phyloP scores from a whole-genome alignment of 495 filamentous ascomycete species.

The Penicillium nucicola region DNA sequence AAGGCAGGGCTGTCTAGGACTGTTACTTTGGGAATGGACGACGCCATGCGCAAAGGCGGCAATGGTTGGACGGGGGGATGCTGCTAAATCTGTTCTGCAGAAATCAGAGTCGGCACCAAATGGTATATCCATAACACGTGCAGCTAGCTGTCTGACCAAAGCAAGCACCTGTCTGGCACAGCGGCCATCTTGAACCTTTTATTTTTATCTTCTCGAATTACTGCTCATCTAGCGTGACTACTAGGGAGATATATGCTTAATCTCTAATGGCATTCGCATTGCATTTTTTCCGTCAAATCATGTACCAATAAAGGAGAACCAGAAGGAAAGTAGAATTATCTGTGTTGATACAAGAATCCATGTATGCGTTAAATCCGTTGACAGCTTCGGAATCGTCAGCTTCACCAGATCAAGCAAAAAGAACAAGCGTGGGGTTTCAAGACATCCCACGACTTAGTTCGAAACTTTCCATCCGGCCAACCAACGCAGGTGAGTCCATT shows the following conservation, averaged over 20 bases:
- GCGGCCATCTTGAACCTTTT: too few relatives aligned
- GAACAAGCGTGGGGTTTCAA: not conserved
- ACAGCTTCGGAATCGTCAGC: not conserved
- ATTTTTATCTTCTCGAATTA: not conserved
- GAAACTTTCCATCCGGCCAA: slow-evolving; percentile 57
- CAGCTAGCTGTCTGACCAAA: too few relatives aligned
- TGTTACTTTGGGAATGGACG: slow-evolving; percentile 56
- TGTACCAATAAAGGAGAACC: not conserved
- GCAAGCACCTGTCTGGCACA: too few relatives aligned
- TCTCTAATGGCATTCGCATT: not conserved
- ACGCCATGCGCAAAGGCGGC: slow-evolving; percentile 46
- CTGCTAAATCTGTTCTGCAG: slow-evolving; percentile 31
- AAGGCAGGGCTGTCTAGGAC: slow-evolving; percentile 43
- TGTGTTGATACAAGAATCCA: slow-evolving; percentile 2
- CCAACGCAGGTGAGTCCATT: slow-evolving; percentile 95
- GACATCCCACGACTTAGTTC: slow-evolving; percentile 27
- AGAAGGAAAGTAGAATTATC: not conserved
- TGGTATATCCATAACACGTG: too few relatives aligned
- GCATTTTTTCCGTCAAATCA: not conserved
- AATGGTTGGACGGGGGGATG: slow-evolving; percentile 45
- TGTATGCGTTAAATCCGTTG: not conserved
- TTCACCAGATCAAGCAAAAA: not conserved
- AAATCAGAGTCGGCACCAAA: not conserved
- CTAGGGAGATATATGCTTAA: not conserved
- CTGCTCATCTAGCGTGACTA: not conserved